Evolutionary conservation across 176 grass and related monocot genomes (phyloP).

Genomic region (Panicum miliaceum): DNA sequence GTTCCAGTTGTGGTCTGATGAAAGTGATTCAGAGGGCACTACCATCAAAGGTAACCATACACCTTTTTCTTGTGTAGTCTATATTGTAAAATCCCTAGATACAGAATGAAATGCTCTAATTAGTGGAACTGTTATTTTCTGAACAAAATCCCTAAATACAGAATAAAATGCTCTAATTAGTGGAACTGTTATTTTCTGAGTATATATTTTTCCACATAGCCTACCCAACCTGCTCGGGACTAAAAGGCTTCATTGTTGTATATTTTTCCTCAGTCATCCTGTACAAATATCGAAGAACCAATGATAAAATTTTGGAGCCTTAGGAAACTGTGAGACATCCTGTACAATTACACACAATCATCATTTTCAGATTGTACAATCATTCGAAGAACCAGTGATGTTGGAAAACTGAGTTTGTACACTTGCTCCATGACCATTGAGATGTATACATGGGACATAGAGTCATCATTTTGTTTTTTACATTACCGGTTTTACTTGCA

Average conservation of each 20-base stretch:
- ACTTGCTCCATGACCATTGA: constrained; percentile 17
- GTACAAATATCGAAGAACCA: constrained; percentile 11
- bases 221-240: neutral
- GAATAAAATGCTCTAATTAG: constrained; percentile 15
- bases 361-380: neutral
- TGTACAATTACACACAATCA: neutral
- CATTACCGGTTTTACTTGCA: constrained; percentile 2
- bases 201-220: neutral
- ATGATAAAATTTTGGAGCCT: constrained; percentile 1
- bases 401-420: constrained; percentile 3
- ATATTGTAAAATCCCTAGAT: neutral
- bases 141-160: neutral
- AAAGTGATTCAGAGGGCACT: constrained; percentile 54
- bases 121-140: constrained; percentile 19
- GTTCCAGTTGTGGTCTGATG: constrained; percentile 68
- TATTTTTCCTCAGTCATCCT: constrained; percentile 5
- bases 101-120: constrained; percentile 10
- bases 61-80: constrained; percentile 25
- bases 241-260: neutral
- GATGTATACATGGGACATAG: neutral
- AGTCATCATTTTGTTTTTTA: constrained; percentile 2
- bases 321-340: constrained; percentile 15
- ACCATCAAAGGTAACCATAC: constrained; percentile 66
- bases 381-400: neutral
- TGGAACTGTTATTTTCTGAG: constrained; percentile 5